Evolutionary conservation across 371 early-diverging fungal species (phyloP), one percentile per base, ranked within the genome.

Genomic region (Rhizopus microsporus): DNA sequence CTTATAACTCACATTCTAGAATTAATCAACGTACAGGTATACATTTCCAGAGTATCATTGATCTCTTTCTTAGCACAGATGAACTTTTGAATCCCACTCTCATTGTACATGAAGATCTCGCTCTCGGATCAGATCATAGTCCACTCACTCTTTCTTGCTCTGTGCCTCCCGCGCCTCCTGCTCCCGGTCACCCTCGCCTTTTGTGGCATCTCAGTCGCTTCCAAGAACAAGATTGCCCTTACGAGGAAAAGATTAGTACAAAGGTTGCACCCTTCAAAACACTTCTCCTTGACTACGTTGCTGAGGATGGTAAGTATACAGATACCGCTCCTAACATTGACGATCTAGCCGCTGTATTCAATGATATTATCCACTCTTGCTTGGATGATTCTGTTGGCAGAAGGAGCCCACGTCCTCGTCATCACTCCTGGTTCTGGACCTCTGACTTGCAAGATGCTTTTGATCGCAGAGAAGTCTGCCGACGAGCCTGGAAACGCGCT

Each of bases 381-480:
- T 39, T 56, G 3, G 37, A 46, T 48, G 39, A 56, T 3, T 56
- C 56, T 38, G 48, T 56, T 39, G 56, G 47, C 1, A 35, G 32
- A 3, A 46, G 35, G 5, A 17, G 0, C 0, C 56, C 56, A 23
- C 30, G 38, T 9, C 38, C 47, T 37, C 38, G n/a, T 13, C 31
- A 32, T 33, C 37, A 47, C 29, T 23, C 56, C 32, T 38, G 38
- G 46, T 56, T 56, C 39, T 56, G 39, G 48, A 56, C 47, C 2
- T n/a, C 13, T 10, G 16, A 32, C 1, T n/a, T 54, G 0, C 44
- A 54, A 54, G 13, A 1, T 1, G 8, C 33, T 12, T 40, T 54
- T n/a, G 44, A 54, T 16, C 16, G 15, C 3, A 33, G 54, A 10
- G n/a, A 30, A 6, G n/a, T 3, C 2, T 3, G 23, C 12, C 17